Percentiles rank a stretch among this genome's conserved stretches.
phyloP scores from a whole-genome alignment of 1,284 basidiomycete genomes.

The Sphagnurus paluster region DNA sequence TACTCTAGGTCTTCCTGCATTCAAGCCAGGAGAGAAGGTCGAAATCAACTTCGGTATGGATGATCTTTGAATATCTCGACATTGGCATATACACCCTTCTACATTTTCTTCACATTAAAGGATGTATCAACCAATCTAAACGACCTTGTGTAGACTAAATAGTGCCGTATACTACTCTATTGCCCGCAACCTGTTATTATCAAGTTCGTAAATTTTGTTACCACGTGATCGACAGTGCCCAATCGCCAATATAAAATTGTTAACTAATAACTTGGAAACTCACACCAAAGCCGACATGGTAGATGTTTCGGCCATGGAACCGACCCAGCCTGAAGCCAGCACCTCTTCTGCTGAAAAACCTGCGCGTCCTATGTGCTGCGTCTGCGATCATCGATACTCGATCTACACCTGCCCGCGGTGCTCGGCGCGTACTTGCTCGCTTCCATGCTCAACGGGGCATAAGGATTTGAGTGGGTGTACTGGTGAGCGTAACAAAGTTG shows the following conservation, averaged over 20 bases:
- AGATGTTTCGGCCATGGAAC: constrained; percentile 6
- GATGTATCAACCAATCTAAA: too few species aligned
- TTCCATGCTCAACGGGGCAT: constrained; percentile 70
- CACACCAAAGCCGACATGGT: constrained; percentile 5
- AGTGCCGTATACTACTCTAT: constrained; percentile 2
- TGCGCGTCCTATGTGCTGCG: constrained; percentile 38
- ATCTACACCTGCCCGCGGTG: constrained; percentile 88
- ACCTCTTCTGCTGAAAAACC: constrained; percentile 19
- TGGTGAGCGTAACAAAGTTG: constrained; percentile 72
- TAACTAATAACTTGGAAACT: too few species aligned
- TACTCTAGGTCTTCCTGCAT: constrained; percentile 85
- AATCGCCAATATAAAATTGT: too few species aligned
- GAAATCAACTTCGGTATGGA: constrained; percentile 86
- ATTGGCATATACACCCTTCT: too few species aligned
- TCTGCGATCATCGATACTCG: constrained; percentile 46
- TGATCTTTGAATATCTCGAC: constrained; percentile 62
- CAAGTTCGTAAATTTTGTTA: constrained; percentile 2
- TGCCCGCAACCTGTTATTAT: too few species aligned
- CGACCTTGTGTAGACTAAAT: not conserved
- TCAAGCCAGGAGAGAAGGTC: constrained; percentile 98
- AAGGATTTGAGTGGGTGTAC: constrained; percentile 67
- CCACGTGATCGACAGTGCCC: constrained; percentile 3
- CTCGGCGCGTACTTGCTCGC: constrained; percentile 67
- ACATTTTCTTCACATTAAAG: not conserved
- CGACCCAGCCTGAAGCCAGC: constrained; percentile 11